Conservation (phyloP, 2,329 filamentous ascomycete genomes). For the Colletotrichum brevisporum region DNA sequence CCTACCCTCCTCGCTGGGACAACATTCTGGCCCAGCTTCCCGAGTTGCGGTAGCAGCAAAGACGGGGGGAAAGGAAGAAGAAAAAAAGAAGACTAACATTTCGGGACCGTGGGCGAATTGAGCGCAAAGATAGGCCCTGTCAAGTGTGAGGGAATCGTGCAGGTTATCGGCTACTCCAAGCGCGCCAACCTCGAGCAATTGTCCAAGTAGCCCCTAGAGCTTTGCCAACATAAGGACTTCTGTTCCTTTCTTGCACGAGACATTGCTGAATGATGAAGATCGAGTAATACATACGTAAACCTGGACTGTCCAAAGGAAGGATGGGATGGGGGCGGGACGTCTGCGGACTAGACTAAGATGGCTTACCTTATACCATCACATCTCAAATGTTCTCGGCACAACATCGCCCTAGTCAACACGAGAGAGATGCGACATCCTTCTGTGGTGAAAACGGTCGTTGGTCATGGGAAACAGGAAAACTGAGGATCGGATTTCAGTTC, state of each 20-base stretch:
- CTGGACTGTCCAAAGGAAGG: not conserved
- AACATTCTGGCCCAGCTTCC: too few relatives aligned
- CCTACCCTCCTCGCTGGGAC: not conserved
- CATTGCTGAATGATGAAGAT: not conserved
- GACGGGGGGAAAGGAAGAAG: too few relatives aligned
- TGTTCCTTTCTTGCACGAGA: not conserved
- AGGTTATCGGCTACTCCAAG: conserved; percentile 2
- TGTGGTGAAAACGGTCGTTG: not conserved
- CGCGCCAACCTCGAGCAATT: not conserved
- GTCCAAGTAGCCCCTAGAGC: not conserved
- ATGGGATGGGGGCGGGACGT: not conserved
- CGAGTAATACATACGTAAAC: not conserved
- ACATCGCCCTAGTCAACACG: not conserved
- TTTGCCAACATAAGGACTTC: not conserved
- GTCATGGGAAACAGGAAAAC: not conserved
- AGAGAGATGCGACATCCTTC: not conserved
- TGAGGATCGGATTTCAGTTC: not conserved
- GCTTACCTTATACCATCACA: not conserved
- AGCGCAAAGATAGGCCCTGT: not conserved
- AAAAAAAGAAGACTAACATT: not conserved
- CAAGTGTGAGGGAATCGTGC: not conserved
- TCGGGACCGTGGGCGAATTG: not conserved
- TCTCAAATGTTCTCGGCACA: not conserved
- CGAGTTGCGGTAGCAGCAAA: too few relatives aligned
- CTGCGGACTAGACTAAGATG: not conserved